Percentiles rank a stretch among this genome's conserved stretches.
phyloP scores from a whole-genome alignment of 768 basidiomycete species.

The Pulveroboletus sp. region DNA sequence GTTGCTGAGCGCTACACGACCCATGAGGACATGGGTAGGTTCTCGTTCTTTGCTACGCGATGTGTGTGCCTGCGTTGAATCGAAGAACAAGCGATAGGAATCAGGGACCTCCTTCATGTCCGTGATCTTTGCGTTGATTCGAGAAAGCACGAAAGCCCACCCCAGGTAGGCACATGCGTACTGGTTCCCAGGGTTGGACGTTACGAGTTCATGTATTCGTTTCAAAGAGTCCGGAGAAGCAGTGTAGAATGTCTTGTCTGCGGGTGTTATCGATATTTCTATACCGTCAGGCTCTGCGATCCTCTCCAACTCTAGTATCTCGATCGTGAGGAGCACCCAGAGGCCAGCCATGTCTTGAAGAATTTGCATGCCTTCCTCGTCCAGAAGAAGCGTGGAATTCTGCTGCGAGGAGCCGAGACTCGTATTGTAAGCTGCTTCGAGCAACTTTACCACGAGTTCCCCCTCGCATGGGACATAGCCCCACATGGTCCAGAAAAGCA shows the following conservation, averaged over 20 bases:
- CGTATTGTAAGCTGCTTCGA: conserved; percentile 60
- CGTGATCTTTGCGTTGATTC: conserved; percentile 45
- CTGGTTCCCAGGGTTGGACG: conserved; percentile 55
- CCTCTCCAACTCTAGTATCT: conserved; percentile 76
- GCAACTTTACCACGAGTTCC: conserved; percentile 56
- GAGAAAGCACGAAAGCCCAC: conserved; percentile 81
- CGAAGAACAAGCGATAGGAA: conserved; percentile 53
- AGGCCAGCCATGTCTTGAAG: conserved; percentile 64
- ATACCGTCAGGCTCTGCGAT: conserved; percentile 49
- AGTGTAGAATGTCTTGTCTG: conserved; percentile 50
- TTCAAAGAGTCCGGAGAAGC: conserved; percentile 60
- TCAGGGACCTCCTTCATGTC: conserved; percentile 50
- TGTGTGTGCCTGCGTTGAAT: conserved; percentile 42
- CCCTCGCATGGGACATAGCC: conserved; percentile 64
- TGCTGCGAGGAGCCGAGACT: conserved; percentile 62
- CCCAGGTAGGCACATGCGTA: conserved; percentile 70
- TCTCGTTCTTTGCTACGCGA: conserved; percentile 54
- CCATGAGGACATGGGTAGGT: conserved; percentile 53
- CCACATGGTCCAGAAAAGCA: conserved; percentile 90
- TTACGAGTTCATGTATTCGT: conserved; percentile 65
- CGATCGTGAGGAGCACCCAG: conserved; percentile 77
- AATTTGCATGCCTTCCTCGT: conserved; percentile 67
- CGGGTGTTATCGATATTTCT: conserved; percentile 50
- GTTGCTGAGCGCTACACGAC: conserved; percentile 50
- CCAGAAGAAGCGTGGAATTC: conserved; percentile 61